Conservation (phyloP, 1,139 yeast species). For the Wickerhamiella pararugosa region DNA sequence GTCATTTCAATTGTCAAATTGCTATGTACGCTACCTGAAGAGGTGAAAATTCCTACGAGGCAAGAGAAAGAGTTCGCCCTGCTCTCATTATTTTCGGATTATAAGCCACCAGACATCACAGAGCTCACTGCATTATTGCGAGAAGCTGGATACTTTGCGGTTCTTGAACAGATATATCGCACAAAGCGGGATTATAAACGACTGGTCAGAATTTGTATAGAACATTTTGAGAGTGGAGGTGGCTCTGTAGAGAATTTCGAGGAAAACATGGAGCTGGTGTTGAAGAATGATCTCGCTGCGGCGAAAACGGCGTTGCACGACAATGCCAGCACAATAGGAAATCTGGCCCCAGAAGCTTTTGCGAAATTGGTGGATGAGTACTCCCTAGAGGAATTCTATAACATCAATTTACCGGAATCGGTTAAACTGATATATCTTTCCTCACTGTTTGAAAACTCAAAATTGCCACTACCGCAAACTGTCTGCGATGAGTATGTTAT, state of each 20-base stretch:
- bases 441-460: background rate
- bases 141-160: slow-evolving; percentile 40
- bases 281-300: background rate
- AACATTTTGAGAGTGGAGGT: slow-evolving; percentile 24
- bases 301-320: background rate
- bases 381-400: background rate
- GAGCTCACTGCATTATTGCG: slow-evolving; percentile 37
- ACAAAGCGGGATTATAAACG: slow-evolving; percentile 39
- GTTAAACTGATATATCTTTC: background rate
- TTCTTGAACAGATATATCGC: slow-evolving; percentile 42
- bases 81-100: slow-evolving; percentile 47
- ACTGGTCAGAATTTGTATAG: slow-evolving; percentile 23
- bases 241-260: slow-evolving; percentile 5
- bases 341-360: slow-evolving; percentile 6
- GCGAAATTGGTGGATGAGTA: slow-evolving; percentile 5
- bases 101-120: slow-evolving; percentile 38
- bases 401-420: background rate
- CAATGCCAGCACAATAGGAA: background rate
- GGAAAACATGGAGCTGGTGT: slow-evolving; percentile 1
- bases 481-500: slow-evolving; percentile 18
- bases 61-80: slow-evolving; percentile 62
- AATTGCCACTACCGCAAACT: background rate
- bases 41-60: slow-evolving; percentile 23
- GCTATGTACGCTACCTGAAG: slow-evolving; percentile 31
- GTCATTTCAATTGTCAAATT: slow-evolving; percentile 35